Conservation (phyloP, 371 early-diverging fungal species). For the Mucor circinelloides region DNA sequence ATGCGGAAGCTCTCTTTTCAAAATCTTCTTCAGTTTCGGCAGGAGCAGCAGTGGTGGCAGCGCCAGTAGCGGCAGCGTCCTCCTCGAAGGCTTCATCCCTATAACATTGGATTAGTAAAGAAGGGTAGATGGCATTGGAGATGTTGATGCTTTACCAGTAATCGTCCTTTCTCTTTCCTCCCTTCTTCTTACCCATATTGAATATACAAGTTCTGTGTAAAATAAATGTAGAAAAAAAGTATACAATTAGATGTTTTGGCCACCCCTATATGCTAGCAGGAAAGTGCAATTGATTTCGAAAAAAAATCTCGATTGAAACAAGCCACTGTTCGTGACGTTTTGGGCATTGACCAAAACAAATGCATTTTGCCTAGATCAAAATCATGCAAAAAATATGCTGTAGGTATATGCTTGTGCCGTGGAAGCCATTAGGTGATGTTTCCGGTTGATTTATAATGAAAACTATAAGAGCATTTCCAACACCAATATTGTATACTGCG, state of each 20-base stretch:
- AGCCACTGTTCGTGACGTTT: neutral
- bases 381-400: neutral
- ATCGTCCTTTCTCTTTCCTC: conserved; percentile 55
- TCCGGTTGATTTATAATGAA: neutral
- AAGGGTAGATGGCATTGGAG: neutral
- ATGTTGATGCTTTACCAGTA: conserved; percentile 38
- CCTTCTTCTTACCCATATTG: conserved; percentile 56
- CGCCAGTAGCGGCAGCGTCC: conserved; percentile 39
- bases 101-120: neutral
- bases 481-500: neutral
- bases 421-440: neutral
- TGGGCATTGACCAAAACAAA: neutral
- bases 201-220: neutral
- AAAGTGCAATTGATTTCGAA: neutral
- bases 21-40: conserved; percentile 41
- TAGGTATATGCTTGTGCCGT: neutral
- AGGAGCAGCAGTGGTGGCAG: conserved; percentile 28
- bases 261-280: neutral
- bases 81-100: conserved; percentile 40
- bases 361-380: neutral
- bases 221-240: conserved; percentile 31
- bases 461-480: too few species aligned
- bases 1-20: conserved; percentile 37
- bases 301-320: neutral
- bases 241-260: neutral